Base-by-base conservation (phyloP, 306 rosid genomes). In the Dalbergia cochinchinensis region DNA sequence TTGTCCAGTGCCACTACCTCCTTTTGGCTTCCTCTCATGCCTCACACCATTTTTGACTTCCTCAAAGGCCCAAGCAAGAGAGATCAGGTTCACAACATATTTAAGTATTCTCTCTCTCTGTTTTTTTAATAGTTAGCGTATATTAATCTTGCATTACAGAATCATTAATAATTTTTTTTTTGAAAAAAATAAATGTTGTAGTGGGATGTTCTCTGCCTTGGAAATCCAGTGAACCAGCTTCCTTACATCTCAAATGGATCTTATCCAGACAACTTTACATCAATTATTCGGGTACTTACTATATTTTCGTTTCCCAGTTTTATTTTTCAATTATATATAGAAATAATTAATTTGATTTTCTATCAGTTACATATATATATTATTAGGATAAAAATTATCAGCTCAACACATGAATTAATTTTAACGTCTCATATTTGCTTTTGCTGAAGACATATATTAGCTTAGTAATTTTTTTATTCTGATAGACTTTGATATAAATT, bases 191-290 rank as follows among this genome's bases (percentile, higher is more conserved):
- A 18, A 33, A 4, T 78, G 2, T 69, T 41, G 37, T 78, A 94
- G 96, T 92, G 98, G 97, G 97, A 91, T 66, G 83, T 79, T 74
- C 88, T 91, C 0, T 80, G 82, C 11, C 8, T 61, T 58, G 90
- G 82, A 51, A 51, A 84, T 65, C 86, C 84, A 44, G 81, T 62
- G 6, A 64, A 64, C 12, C 87, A 85, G 80, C 58, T 91, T 63
- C 87, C 82, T 0, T 89, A 26, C 57, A 80, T 93, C 65, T 48
- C 86, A 71, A 84, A 44, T 2, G 97, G 90, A 71, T 45, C 50
- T 57, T 65, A 83, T 83, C 83, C 86, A 0, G 85, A 82, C 11
- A 91, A 91, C 58, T 86, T 60, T 34, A 75, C 85, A 69, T 84
- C 92, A 9, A 60, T 93, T 67, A 64, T 83, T 54, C 86, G 57